Conservation (phyloP, 352 stramenopile species). For the Phytophthora meadii region DNA sequence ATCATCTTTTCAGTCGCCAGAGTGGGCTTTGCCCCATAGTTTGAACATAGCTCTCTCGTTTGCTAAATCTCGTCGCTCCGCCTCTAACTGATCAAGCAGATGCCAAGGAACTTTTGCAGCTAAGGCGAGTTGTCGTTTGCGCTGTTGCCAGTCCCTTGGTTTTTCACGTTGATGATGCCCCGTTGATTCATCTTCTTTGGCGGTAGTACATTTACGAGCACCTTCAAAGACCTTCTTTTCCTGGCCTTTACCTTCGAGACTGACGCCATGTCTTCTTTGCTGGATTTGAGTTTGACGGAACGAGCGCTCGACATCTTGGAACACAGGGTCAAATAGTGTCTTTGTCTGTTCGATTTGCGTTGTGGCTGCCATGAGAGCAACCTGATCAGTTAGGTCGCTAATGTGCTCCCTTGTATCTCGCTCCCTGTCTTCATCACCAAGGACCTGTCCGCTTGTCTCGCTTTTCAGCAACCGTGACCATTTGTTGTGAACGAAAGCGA, state of each 20-base stretch:
- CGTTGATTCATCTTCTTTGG: constrained; percentile 6
- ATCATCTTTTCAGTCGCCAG: constrained; percentile 14
- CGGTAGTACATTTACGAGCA: not conserved
- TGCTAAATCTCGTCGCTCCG: constrained; percentile 51
- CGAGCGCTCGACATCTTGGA: constrained; percentile 56
- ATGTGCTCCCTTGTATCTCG: constrained; percentile 38
- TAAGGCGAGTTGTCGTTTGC: constrained; percentile 39
- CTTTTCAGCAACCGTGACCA: constrained; percentile 42
- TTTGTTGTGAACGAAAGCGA: constrained; percentile 62
- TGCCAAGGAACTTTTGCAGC: constrained; percentile 74
- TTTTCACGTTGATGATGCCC: constrained; percentile 7
- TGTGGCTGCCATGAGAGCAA: constrained; percentile 48
- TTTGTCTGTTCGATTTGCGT: constrained; percentile 69
- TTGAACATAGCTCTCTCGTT: constrained; percentile 73
- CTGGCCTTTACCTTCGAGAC: constrained; percentile 9
- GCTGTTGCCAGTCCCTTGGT: constrained; percentile 36
- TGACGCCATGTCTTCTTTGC: constrained; percentile 33
- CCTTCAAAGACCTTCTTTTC: not conserved
- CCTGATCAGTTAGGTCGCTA: constrained; percentile 50
- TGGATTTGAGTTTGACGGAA: constrained; percentile 52
- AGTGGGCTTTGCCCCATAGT: constrained; percentile 49
- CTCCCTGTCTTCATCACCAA: constrained; percentile 35
- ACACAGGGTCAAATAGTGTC: constrained; percentile 70
- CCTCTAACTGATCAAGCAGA: constrained; percentile 67
- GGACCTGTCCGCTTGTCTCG: not conserved